Conservation (phyloP, 805 yeast genomes). For the Ogataea henricii region DNA sequence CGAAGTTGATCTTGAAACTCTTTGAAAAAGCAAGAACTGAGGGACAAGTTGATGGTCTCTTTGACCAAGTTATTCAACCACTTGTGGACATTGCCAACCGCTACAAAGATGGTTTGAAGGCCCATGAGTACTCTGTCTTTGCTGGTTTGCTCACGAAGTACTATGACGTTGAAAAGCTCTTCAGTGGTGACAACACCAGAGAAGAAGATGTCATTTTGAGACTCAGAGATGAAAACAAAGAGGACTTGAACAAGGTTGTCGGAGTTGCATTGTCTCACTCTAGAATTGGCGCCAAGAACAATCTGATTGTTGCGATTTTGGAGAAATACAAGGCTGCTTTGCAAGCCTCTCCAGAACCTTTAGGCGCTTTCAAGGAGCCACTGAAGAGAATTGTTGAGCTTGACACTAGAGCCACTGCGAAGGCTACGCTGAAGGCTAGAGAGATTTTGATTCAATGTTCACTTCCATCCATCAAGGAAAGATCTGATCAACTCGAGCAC, state of each 20-base stretch:
- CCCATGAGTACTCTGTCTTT: conserved; percentile 81
- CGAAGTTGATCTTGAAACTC: conserved; percentile 75
- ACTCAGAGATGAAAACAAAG: conserved; percentile 85
- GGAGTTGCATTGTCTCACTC: conserved; percentile 81
- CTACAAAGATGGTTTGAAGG: conserved; percentile 73
- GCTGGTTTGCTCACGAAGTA: conserved; percentile 71
- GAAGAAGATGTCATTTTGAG: conserved; percentile 88
- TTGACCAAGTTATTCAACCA: conserved; percentile 68
- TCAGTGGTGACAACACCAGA: conserved; percentile 72
- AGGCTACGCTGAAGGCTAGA: conserved; percentile 92
- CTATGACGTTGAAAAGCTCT: conserved; percentile 73
- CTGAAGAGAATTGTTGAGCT: conserved; percentile 82
- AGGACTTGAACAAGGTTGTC: conserved; percentile 73
- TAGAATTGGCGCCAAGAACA: conserved; percentile 90
- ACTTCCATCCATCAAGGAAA: conserved; percentile 91
- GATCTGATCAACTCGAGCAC: conserved; percentile 96
- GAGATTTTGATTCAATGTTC: conserved; percentile 97
- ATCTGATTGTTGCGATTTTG: conserved; percentile 81
- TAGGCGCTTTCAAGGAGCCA: conserved; percentile 67
- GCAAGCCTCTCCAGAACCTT: conserved; percentile 67
- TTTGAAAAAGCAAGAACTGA: conserved; percentile 61
- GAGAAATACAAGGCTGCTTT: conserved; percentile 78
- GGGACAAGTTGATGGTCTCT: conserved; percentile 49
- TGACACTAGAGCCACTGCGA: conserved; percentile 87
- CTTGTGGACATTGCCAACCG: conserved; percentile 67